These are phyloP conservation scores for Globisporangium paddicum DNA, from an alignment of 352 stramenopile genomes.

Conservation along the genomic window DNA sequence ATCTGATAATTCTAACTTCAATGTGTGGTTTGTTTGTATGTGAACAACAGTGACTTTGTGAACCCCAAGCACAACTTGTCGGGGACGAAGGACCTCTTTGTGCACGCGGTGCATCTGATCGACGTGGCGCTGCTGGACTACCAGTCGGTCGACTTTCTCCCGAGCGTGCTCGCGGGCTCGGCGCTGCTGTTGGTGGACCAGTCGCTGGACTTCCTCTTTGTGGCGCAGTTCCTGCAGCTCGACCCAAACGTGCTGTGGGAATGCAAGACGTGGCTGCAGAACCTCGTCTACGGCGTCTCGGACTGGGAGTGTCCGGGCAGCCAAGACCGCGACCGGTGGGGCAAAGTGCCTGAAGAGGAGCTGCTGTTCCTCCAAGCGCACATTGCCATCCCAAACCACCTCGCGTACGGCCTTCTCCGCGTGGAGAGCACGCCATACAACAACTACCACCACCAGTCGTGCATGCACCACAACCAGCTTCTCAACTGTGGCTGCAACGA, in stretches of 20 bases:
- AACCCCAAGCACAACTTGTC: constrained; percentile 51
- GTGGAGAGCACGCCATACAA: constrained; percentile 41
- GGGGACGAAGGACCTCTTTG: constrained; percentile 71
- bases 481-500: constrained; percentile 19
- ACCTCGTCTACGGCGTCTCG: constrained; percentile 45
- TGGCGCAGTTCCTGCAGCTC: constrained; percentile 78
- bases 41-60: constrained; percentile 49
- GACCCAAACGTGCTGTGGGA: constrained; percentile 76
- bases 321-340: constrained; percentile 59
- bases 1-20: constrained; percentile 4
- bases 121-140: constrained; percentile 74
- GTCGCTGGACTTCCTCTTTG: constrained; percentile 67
- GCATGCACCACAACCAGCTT: constrained; percentile 17
- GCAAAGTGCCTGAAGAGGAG: constrained; percentile 65
- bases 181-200: constrained; percentile 67
- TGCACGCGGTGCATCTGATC: constrained; percentile 59
- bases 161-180: constrained; percentile 67
- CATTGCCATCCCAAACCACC: constrained; percentile 54
- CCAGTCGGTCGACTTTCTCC: constrained; percentile 72
- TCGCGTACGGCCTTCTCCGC: constrained; percentile 53
- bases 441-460: constrained; percentile 31
- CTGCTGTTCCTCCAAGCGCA: constrained; percentile 66
- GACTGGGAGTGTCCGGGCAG: constrained; percentile 38
- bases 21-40: neutral
- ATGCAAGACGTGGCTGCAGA: constrained; percentile 75